Evolutionary conservation across 306 rosid genomes (phyloP), one percentile per base, ranked within the genome.

Genomic region (Vicia faba): DNA sequence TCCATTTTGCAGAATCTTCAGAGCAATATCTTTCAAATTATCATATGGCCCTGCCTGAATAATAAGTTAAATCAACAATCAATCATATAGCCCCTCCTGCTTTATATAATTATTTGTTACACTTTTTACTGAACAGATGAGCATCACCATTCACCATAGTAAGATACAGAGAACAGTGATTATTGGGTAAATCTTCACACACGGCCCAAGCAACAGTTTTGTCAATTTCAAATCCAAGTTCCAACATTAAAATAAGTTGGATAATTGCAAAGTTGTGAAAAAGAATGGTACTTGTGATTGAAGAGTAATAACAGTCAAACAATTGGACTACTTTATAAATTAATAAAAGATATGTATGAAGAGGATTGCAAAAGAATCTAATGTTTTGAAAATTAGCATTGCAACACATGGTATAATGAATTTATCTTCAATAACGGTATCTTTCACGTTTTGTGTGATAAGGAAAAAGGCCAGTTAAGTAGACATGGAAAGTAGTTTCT

Each of bases 31-130:
- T 75, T 90, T 88, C 82, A 95, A 70, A 76, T 90, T 88, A 67
- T 95, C 99, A 74, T 81, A 78, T 14, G 99, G 99, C 56, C 96
- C 91, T 31, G 92, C 92, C 99, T 95, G 84, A 80, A 75, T 16
- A 59, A 63, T 68, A 65, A 74, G 57, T 50, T 46, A 75, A 63
- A 66, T 26, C 23, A 15, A 51, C 26, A 61, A 57, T 26, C 60
- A 49, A 61, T 61, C 15, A 45, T 12, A 70, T 28, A 43, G 18
- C 4, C 10, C 66, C 8, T 11, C 11, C 46, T 16, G 46, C 48
- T 63, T 51, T 59, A 33, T 18, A 71, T 35, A 50, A 33, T 20
- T 12, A 60, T 43, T n/a, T n/a, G n/a, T n/a, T n/a, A n/a, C n/a
- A n/a, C n/a, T n/a, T 45, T 50, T 69, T 40, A 76, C 43, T 12